These are phyloP conservation scores for Arthroderma sp. DNA, from an alignment of 2,329 filamentous ascomycete species.

Conservation along the genomic window DNA sequence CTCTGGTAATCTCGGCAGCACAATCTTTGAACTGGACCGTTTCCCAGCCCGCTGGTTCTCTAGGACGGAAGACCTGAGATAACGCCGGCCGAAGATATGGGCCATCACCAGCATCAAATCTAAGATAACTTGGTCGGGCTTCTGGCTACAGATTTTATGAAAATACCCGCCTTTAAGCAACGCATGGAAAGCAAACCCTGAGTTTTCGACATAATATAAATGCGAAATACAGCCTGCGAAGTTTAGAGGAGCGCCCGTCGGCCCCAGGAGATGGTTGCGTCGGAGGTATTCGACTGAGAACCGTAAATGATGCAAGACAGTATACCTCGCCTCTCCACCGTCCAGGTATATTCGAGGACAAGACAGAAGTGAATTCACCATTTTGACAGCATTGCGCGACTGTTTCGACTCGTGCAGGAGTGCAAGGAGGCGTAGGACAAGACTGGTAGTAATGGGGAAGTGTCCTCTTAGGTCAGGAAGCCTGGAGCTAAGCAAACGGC, in stretches of 20 bases:
- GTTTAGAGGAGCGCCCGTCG: constrained; percentile 51
- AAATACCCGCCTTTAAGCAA: constrained; percentile 61
- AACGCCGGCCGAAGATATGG: constrained; percentile 52
- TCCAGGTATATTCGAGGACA: constrained; percentile 59
- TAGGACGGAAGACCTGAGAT: constrained; percentile 32
- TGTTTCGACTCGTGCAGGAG: constrained; percentile 54
- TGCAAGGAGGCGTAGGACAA: constrained; percentile 56
- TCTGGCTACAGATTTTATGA: constrained; percentile 45
- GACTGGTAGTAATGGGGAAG: constrained; percentile 61
- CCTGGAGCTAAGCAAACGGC: constrained; percentile 57
- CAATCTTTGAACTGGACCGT: constrained; percentile 49
- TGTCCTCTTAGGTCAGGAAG: constrained; percentile 64
- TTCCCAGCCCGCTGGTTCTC: constrained; percentile 39
- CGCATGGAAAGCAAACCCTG: constrained; percentile 63
- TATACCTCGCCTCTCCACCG: constrained; percentile 52
- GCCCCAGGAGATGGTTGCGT: constrained; percentile 51
- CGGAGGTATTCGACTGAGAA: constrained; percentile 73
- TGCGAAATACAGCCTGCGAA: constrained; percentile 59
- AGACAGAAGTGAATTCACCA: constrained; percentile 54
- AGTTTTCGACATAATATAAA: constrained; percentile 64
- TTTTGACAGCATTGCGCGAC: constrained; percentile 47
- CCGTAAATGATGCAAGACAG: constrained; percentile 61
- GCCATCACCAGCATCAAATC: constrained; percentile 55
- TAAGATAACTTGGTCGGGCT: constrained; percentile 39
- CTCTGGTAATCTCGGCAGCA: constrained; percentile 50